Base-by-base conservation (phyloP, 805 yeast genomes). In the Pichia phayaonensis region DNA sequence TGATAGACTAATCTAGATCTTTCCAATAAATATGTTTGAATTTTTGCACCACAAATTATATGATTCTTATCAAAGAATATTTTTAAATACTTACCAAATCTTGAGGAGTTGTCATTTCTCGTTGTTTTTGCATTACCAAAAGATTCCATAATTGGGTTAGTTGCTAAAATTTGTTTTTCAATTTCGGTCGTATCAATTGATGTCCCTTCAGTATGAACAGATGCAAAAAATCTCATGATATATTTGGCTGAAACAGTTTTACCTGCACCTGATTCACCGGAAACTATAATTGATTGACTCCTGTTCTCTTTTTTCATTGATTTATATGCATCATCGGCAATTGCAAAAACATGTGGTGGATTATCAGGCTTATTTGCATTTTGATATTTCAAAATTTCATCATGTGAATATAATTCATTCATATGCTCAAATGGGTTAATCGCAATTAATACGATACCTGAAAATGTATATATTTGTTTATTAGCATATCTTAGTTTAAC, bases 261-360 rank as follows among this genome's bases (percentile, higher is more conserved):
- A 67, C 99, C 99, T 23, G 99, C 98, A 68, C 99, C 99, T 8
- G 96, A 87, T 70, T 92, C 99, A 68, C 99, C 99, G 58, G 90
- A 82, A n/a, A 92, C 98, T 15, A 92, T 96, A 52, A 92, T 90
- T 1, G 99, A 90, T 70, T 92, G 98, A 70, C 92, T 90, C 59
- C 80, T 75, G 39, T 77, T 72, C 59, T 86, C 95, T 42, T 82
- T 74, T 61, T 86, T 85, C 98, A 92, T 90, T 62, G 92, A 83
- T 59, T 95, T 77, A 66, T 90, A 90, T 8, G 98, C 97, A 60
- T 92, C 97, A 67, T 90, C 97, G 26, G 99, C 98, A 59, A 92
- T 92, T 39, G 97, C 96, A 67, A 92, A 92, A 64, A 92, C 73
- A 74, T 92, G 99, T 5, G 99, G 99, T 60, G 90, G 97, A 57